These are phyloP conservation scores for Selaginella moellendorffii DNA, from an alignment of 75 land plant genomes.

Conservation along the genomic window DNA sequence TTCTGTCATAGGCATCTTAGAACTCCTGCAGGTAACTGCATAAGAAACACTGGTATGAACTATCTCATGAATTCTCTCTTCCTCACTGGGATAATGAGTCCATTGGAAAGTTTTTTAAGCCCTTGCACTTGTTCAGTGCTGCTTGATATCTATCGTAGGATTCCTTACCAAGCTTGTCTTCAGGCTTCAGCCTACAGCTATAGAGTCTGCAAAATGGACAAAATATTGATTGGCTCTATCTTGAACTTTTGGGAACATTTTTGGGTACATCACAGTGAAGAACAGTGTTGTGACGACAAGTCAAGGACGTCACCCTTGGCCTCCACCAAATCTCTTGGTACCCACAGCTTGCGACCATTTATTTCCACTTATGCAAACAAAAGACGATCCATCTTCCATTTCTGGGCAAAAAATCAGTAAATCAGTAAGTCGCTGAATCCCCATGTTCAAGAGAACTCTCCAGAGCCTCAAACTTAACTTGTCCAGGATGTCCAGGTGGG, in stretches of 20 bases:
- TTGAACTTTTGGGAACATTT: background rate
- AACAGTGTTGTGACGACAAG: background rate
- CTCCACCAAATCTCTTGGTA: conserved; percentile 1
- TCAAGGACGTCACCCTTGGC: no score
- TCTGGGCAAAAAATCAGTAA: background rate
- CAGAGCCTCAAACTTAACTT: background rate
- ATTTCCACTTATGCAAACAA: background rate
- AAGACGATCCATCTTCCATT: background rate
- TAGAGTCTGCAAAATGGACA: background rate
- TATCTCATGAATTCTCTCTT: background rate
- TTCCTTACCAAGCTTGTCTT: conserved; percentile 1
- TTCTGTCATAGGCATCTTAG: background rate
- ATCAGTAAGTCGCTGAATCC: background rate
- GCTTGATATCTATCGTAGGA: background rate
- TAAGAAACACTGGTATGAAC: background rate
- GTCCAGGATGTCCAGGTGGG: background rate
- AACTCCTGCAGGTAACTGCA: background rate
- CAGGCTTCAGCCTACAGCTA: background rate
- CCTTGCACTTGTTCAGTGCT: background rate
- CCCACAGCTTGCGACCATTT: background rate
- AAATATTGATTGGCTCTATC: background rate
- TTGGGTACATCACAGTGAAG: background rate
- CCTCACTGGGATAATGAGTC: background rate
- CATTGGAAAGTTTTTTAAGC: background rate
- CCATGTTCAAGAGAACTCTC: background rate